Base-by-base conservation (phyloP, 1,139 yeast species). In the Candida glucosophila region DNA sequence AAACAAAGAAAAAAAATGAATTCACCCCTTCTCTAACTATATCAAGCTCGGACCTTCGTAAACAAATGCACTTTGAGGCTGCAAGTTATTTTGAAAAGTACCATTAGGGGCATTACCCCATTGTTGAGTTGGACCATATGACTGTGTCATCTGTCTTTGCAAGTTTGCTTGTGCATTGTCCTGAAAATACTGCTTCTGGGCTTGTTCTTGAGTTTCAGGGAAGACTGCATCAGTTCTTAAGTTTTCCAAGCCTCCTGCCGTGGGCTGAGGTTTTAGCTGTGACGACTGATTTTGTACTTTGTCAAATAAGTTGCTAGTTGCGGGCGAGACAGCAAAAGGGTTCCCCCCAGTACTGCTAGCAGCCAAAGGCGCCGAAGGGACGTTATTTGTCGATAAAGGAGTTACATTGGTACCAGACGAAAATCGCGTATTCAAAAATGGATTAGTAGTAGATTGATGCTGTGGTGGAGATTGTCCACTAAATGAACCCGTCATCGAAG, bases 181-280 rank as follows among this genome's bases (percentile, higher is more conserved):
- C 36, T 61, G 47, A 33, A 44, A 52, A 22, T 44, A 52, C 27
- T 64, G 61, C 27, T 50, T 51, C 25, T 50, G 56, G 15, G 52
- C 57, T 22, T 58, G 63, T 30, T 47, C 53, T 40, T 67, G 73
- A 6, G 82, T 76, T 36, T 73, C 72, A 0, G 82, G 82, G 40
- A 77, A 77, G 2, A 76, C 79, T 3, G 83, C 67, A 3, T 71
- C 49, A 0, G 83, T 76, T 3, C 77, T 77, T 20, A 75, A 39
- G 28, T 57, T 56, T 43, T 77, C 85, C 31, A 73, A 59, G 0
- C 85, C 85, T 4, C 83, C 85, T 12, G 81, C 78, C 2, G 83
- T 76, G 3, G 69, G 61, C 39, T 72, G 78, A 20, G 39, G 51
- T 15, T 36, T 49, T 14, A 36, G 43, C 32, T 44, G 11, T 17